These are phyloP conservation scores for Erigeron canadensis DNA, from an alignment of 129 eudicot genomes.

Conservation along the genomic window DNA sequence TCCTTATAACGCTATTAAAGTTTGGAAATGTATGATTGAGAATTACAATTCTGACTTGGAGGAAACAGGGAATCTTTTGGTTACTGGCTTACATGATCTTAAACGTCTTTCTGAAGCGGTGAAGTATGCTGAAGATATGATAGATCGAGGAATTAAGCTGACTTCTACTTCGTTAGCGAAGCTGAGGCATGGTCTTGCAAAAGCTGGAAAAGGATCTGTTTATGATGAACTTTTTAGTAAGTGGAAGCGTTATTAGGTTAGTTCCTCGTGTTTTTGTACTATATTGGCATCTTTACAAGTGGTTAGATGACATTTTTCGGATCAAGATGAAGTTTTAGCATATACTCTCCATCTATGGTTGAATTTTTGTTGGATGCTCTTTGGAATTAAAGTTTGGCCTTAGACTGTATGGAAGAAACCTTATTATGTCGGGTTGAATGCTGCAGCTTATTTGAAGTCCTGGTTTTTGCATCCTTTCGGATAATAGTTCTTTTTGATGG, in stretches of 20 bases:
- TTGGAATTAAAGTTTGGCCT: background rate
- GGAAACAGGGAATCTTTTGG: conserved; percentile 70
- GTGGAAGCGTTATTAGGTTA: conserved; percentile 53
- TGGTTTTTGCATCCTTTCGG: background rate
- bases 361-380: background rate
- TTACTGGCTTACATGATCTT: conserved; percentile 59
- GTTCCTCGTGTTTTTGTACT: background rate
- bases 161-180: conserved; percentile 53
- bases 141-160: conserved; percentile 65
- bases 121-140: conserved; percentile 82
- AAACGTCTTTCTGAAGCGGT: conserved; percentile 80
- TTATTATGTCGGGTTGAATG: background rate
- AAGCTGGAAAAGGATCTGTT: conserved; percentile 50
- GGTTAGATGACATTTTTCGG: background rate
- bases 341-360: background rate
- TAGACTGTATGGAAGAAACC: background rate
- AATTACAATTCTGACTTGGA: conserved; percentile 49
- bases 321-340: background rate
- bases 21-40: conserved; percentile 80
- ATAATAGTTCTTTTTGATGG: background rate
- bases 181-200: conserved; percentile 61
- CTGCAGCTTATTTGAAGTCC: background rate
- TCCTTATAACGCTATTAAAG: conserved; percentile 51
- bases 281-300: background rate
- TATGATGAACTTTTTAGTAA: conserved; percentile 67